Conservation (phyloP, 495 filamentous ascomycete genomes). For the Parachaetomium inaequale region DNA sequence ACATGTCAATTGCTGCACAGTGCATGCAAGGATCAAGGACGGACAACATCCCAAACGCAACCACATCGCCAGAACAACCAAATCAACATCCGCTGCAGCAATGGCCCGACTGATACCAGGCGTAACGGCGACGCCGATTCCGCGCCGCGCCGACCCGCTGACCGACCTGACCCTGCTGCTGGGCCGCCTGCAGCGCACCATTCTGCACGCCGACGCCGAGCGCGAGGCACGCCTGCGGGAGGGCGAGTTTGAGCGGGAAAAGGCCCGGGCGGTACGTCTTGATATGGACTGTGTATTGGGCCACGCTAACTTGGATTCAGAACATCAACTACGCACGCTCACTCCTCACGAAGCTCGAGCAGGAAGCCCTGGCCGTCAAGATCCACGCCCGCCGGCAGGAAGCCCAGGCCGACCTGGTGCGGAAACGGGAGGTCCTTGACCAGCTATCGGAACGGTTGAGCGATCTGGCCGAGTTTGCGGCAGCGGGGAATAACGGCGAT, state of each 20-base stretch:
- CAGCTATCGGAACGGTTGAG: slow-evolving; percentile 58
- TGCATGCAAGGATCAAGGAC: neutral
- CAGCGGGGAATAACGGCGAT: slow-evolving; percentile 25
- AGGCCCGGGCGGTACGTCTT: slow-evolving; percentile 56
- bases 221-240: slow-evolving; percentile 52
- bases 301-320: slow-evolving; percentile 38
- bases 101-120: slow-evolving; percentile 33
- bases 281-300: too few relatives aligned
- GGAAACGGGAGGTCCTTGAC: slow-evolving; percentile 58
- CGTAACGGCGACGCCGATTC: slow-evolving; percentile 11
- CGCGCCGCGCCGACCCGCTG: slow-evolving; percentile 25
- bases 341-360: slow-evolving; percentile 73
- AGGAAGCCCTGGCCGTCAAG: slow-evolving; percentile 63
- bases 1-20: slow-evolving; percentile 18
- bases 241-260: slow-evolving; percentile 68
- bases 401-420: slow-evolving; percentile 61
- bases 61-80: neutral
- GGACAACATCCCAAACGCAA: neutral
- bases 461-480: slow-evolving; percentile 57
- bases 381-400: slow-evolving; percentile 61
- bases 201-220: slow-evolving; percentile 63
- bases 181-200: slow-evolving; percentile 64
- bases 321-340: slow-evolving; percentile 78
- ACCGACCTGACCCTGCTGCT: slow-evolving; percentile 71
- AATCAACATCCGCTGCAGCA: too few relatives aligned